phyloP scores from a whole-genome alignment of 495 filamentous ascomycete genomes.

The Trichoderma parareesei region DNA sequence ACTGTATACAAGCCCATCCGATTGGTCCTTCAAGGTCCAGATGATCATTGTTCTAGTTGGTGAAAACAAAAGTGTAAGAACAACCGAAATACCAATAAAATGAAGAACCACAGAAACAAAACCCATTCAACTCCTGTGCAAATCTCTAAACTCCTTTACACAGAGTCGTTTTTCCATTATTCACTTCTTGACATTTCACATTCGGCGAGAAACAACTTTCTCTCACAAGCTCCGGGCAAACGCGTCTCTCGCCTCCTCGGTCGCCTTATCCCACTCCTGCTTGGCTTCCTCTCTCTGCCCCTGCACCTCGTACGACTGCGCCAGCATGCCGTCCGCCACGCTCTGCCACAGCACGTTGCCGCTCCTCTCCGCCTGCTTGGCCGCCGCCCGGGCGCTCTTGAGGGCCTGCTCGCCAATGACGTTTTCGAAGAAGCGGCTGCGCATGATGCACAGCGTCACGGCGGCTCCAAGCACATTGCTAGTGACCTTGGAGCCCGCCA shows the following conservation, averaged over 20 bases:
- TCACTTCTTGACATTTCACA: neutral
- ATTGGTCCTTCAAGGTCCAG: neutral
- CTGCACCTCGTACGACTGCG: slow-evolving; percentile 52
- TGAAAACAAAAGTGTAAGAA: too few relatives aligned
- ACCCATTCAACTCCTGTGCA: neutral
- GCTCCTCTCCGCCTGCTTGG: slow-evolving; percentile 64
- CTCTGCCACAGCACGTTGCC: slow-evolving; percentile 77
- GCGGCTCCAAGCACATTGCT: slow-evolving; percentile 70
- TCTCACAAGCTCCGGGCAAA: slow-evolving; percentile 3
- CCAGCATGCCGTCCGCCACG: slow-evolving; percentile 73
- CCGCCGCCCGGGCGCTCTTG: slow-evolving; percentile 71
- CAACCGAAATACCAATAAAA: neutral
- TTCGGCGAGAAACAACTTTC: neutral
- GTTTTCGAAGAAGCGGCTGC: slow-evolving; percentile 71
- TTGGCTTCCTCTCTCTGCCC: slow-evolving; percentile 6
- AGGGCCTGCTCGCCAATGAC: slow-evolving; percentile 85
- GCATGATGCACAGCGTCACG: slow-evolving; percentile 81
- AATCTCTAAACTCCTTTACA: neutral
- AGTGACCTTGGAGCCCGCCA: slow-evolving; percentile 35
- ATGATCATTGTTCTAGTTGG: neutral
- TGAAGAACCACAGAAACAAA: neutral
- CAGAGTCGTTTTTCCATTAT: neutral
- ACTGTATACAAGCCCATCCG: neutral
- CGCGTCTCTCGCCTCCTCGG: slow-evolving; percentile 7
- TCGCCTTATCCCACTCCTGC: slow-evolving; percentile 5